A percentile compares a stretch with the other conserved stretches of the same genome.
phyloP scores from a whole-genome alignment of 2,329 filamentous ascomycete genomes.

The Mycosphaerella sp. region DNA sequence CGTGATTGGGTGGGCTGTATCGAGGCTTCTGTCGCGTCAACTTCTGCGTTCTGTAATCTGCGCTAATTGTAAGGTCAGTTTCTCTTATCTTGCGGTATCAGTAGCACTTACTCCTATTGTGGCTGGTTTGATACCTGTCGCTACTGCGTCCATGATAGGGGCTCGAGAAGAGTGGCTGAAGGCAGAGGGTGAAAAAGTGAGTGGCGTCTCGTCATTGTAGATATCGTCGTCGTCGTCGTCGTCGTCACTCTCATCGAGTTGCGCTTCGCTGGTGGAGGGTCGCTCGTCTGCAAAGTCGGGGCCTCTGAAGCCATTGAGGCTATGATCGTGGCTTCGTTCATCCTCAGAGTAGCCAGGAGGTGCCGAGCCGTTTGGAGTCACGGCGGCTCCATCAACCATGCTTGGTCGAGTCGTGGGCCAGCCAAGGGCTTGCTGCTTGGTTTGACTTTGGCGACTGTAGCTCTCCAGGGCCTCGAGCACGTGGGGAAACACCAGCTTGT shows the following conservation, averaged over 20 bases:
- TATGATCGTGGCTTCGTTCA: constrained; percentile 17
- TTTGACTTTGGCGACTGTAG: constrained; percentile 39
- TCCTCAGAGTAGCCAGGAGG: constrained; percentile 30
- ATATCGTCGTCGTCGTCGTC: constrained; percentile 25
- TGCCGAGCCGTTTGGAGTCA: constrained; percentile 20
- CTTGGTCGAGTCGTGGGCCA: constrained; percentile 20
- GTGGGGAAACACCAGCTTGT: constrained; percentile 78
- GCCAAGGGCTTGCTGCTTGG: constrained; percentile 22
- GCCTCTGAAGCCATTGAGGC: constrained; percentile 14
- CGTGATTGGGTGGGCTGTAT: not conserved
- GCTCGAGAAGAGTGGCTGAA: constrained; percentile 19
- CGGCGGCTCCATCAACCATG: constrained; percentile 20
- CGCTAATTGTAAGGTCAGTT: constrained; percentile 21
- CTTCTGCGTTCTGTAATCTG: constrained; percentile 10
- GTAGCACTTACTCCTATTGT: constrained; percentile 8
- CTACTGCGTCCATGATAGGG: constrained; percentile 6
- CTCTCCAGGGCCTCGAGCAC: constrained; percentile 83
- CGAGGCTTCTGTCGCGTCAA: not conserved
- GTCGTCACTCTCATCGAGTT: constrained; percentile 28
- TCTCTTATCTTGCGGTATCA: constrained; percentile 9
- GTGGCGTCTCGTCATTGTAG: constrained; percentile 17
- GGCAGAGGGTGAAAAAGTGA: constrained; percentile 14
- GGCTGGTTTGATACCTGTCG: constrained; percentile 14
- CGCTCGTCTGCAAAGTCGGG: constrained; percentile 21
- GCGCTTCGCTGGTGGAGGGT: constrained; percentile 22